These are phyloP conservation scores for Zygoascus tannicola DNA, from an alignment of 805 yeast genomes.

Conservation along the genomic window DNA sequence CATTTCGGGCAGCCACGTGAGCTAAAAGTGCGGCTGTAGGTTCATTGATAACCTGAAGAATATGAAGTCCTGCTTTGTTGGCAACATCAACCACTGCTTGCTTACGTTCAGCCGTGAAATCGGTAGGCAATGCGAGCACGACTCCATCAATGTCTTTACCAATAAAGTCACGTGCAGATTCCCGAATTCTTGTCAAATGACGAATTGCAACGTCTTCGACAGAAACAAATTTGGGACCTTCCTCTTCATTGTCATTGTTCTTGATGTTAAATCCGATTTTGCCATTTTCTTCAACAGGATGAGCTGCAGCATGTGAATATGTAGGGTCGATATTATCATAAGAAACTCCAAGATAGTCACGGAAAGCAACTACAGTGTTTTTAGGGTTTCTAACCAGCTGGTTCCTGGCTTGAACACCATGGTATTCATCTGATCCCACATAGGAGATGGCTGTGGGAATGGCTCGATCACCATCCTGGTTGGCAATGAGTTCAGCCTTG, in stretches of 20 bases:
- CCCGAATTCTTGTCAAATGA: constrained; percentile 71
- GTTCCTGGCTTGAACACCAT: constrained; percentile 91
- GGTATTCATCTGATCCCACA: constrained; percentile 91
- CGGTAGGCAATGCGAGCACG: constrained; percentile 85
- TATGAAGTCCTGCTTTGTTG: constrained; percentile 61
- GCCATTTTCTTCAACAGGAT: constrained; percentile 55
- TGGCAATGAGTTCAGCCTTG: constrained; percentile 92
- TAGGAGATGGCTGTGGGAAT: constrained; percentile 90
- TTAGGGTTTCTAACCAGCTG: constrained; percentile 85
- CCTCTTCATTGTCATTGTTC: constrained; percentile 31
- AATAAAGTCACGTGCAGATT: constrained; percentile 86
- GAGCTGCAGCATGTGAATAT: constrained; percentile 54
- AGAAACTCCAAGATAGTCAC: constrained; percentile 80
- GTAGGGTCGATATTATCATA: constrained; percentile 63
- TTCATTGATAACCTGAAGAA: constrained; percentile 83
- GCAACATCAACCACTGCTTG: constrained; percentile 53
- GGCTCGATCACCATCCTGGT: constrained; percentile 97
- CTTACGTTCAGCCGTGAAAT: constrained; percentile 69
- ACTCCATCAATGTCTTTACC: constrained; percentile 75
- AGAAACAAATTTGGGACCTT: constrained; percentile 46
- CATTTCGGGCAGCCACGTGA: constrained; percentile 43
- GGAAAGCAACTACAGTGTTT: constrained; percentile 81
- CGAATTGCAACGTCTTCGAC: constrained; percentile 75
- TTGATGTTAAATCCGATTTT: constrained; percentile 51
- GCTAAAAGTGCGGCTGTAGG: constrained; percentile 88